Base-by-base conservation (phyloP, 345 rosid species). In the Eucalyptus regnans region DNA sequence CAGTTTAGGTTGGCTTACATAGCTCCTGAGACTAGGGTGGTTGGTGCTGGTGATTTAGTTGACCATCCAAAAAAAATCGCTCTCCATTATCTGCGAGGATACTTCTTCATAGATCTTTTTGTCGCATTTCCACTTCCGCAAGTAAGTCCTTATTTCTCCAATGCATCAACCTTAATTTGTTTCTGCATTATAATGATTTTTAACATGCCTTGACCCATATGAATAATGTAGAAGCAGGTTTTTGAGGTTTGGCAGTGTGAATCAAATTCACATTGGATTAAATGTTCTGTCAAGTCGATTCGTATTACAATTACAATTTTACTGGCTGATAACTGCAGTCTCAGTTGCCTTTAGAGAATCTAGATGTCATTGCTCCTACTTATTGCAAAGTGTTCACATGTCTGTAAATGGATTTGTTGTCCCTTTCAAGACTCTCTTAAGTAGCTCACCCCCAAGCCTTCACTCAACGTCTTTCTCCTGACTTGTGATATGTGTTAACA, bases 1-100 rank as follows among this genome's bases (percentile, higher is more conserved):
- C 96, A 97, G 99, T 97, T 96, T 91, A 95, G 96, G 88, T 88
- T 97, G 93, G 98, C 99, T 50, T 97, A 95, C 91, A 89, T 97
- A 87, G 96, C 98, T 91, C 98, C 96, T 2, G 98, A 96, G 91
- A 95, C 99, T 66, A 92, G 91, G 51, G 98, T 96, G 64, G 93
- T 95, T 91, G 99, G 99, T 89, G 97, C 96, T 87, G 99, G 99
- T 80, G 97, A 95, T 92, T 93, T 96, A 76, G 99, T 96, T 92
- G 98, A 95, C 91, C 94, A 96, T 89, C 99, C 99, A 18, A 94
- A 87, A 62, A 93, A 92, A 91, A 96, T 96, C 88, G 96, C 97
- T 76, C 27, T 31, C 87, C 80, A 95, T 91, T 96, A 97, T 93
- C 58, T 97, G n/a, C 81, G 66, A 7, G 92, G 97, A 90, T 91